phyloP scores from a whole-genome alignment of 352 stramenopile genomes.

The Aphanomyces astaci region DNA sequence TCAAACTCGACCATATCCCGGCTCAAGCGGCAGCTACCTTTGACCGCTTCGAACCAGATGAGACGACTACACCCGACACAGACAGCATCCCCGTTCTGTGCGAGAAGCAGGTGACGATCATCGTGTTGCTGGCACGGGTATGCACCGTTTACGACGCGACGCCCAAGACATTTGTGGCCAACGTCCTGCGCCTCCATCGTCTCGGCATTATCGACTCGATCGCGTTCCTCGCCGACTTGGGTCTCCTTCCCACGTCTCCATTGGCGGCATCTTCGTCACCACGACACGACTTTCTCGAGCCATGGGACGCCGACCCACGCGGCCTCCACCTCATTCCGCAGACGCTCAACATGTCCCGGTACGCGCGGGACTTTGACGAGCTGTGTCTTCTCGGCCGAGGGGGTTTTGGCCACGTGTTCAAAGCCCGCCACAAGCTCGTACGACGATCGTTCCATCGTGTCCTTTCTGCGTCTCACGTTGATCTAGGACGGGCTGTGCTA shows the following conservation, averaged over 20 bases:
- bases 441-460: background rate
- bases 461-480: background rate
- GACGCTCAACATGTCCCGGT: constrained; percentile 21
- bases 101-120: constrained; percentile 22
- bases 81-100: constrained; percentile 16
- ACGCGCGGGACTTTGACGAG: constrained; percentile 24
- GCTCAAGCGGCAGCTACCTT: background rate
- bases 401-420: constrained; percentile 22
- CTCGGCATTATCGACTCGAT: constrained; percentile 28
- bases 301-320: background rate
- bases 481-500: constrained; percentile 22
- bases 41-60: background rate
- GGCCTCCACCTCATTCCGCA: constrained; percentile 5
- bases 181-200: constrained; percentile 22
- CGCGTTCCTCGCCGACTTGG: constrained; percentile 32
- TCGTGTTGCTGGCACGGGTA: constrained; percentile 21
- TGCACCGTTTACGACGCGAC: constrained; percentile 24
- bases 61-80: constrained; percentile 2
- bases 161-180: constrained; percentile 24
- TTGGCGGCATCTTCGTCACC: background rate
- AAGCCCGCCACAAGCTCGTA: constrained; percentile 23
- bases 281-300: constrained; percentile 7
- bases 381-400: constrained; percentile 19
- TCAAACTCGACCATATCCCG: background rate
- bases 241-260: constrained; percentile 27